Evolutionary conservation across 176 grass and related monocot species (phyloP), one percentile per base, ranked within the genome.

Genomic region (Zea luxurians): DNA sequence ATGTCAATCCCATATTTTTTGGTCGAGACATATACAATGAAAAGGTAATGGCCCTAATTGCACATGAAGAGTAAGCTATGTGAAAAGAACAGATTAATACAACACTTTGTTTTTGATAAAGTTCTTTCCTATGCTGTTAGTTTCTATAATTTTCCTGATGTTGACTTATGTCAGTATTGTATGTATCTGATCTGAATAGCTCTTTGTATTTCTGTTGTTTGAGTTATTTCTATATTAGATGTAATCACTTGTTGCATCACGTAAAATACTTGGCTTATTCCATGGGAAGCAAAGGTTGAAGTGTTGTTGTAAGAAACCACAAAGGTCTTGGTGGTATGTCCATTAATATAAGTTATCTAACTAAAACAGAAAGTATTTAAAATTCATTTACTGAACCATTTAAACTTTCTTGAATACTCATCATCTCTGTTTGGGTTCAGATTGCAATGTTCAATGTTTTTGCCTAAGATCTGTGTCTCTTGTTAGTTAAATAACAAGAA

Each of bases 281-380:
- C 17, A 84, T 97, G 87, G 89, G 91, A 44, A 92, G 55, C 15
- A 84, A 90, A 70, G 89, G 95, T 36, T 94, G 89, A 89, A 97
- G 92, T 68, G 87, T 94, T 81, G 95, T 97, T 70, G 95, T 97
- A 81, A 84, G 91, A 73, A 97, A 97, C 61, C 95, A 94, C 80
- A 89, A 91, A 75, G 95, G 91, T 70, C 89, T 97, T 69, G 95
- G 81, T 75, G 95, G 91, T 70, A 90, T 97, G 54, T 94, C 91
- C 53, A 92, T 97, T 27, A 97, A 91, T 38, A 91, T 97, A 94
- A 94, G 88, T 89, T 80, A 57, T 67, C 40, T 75, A 83, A 68
- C 66, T 76, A 5, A 70, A 78, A 42, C 78, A 66, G 10, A 41
- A 72, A 16, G 70, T 64, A 55, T 55, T 84, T 64, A 42, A 61